These are phyloP conservation scores for Amoebophrya sp. DNA, from an alignment of 169 alveolate species.

Conservation along the genomic window DNA sequence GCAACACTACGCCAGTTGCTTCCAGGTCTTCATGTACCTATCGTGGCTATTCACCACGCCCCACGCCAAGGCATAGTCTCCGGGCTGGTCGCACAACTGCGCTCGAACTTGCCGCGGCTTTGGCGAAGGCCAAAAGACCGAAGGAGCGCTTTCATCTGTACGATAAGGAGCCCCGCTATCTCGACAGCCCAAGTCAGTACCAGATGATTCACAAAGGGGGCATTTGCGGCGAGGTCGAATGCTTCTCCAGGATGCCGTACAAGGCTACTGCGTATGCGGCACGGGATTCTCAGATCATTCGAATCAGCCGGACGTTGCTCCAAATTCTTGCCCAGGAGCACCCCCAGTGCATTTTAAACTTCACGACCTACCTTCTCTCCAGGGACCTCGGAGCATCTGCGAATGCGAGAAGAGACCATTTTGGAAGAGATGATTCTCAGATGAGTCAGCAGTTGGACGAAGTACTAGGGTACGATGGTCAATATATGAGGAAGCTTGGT, in stretches of 20 bases:
- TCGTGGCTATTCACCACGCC: too few relatives aligned
- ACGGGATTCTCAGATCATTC: not conserved
- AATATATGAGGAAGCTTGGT: too few relatives aligned
- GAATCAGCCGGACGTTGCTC: not conserved
- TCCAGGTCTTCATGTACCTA: too few relatives aligned
- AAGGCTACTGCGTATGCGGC: not conserved
- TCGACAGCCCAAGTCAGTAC: not conserved
- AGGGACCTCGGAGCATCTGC: too few relatives aligned
- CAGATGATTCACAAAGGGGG: not conserved
- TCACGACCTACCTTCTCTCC: not conserved
- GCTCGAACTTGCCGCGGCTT: too few relatives aligned
- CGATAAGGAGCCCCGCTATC: not conserved
- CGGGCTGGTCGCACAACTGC: too few relatives aligned
- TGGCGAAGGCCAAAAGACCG: not conserved
- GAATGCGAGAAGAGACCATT: too few relatives aligned
- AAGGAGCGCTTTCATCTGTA: not conserved
- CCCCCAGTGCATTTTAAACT: not conserved
- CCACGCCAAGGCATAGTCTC: too few relatives aligned
- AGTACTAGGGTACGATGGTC: too few relatives aligned
- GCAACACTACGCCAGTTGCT: too few relatives aligned
- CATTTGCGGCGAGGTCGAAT: not conserved
- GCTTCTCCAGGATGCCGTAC: not conserved
- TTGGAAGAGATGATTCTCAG: too few relatives aligned
- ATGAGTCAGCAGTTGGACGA: too few relatives aligned
- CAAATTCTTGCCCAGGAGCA: not conserved